Conservation (phyloP, 2,329 filamentous ascomycete species). For the Apiospora kogelbergensis region DNA sequence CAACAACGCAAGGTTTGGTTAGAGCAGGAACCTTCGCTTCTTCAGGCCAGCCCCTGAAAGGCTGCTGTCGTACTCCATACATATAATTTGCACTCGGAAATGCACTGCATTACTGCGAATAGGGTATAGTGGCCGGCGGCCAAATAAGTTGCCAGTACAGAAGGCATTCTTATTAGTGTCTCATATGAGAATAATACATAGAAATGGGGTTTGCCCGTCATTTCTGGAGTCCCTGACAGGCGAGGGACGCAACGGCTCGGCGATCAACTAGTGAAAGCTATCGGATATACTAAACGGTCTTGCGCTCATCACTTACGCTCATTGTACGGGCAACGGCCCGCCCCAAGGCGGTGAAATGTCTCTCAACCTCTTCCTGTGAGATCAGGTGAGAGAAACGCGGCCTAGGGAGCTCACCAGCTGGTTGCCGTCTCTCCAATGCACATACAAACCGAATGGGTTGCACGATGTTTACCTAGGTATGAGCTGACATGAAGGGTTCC, state of each 20-base stretch:
- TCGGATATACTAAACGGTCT: neutral
- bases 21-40: neutral
- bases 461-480: neutral
- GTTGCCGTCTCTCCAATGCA: neutral
- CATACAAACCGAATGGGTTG: neutral
- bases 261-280: slow-evolving; percentile 2
- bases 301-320: neutral
- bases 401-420: neutral
- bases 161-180: neutral
- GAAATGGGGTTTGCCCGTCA: neutral
- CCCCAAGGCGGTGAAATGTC: neutral
- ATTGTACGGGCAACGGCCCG: slow-evolving; percentile 4
- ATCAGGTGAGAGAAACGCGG: neutral
- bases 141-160: neutral
- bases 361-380: neutral
- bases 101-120: neutral
- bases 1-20: neutral
- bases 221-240: neutral
- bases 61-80: neutral
- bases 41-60: neutral
- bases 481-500: neutral
- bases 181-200: neutral
- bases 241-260: neutral
- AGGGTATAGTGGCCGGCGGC: neutral
- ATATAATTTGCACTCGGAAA: neutral